A percentile compares a stretch with the other conserved stretches of the same genome.
Evolutionary conservation across 202 grass and related monocot species (phyloP).

Genomic region (Panicum hallii): DNA sequence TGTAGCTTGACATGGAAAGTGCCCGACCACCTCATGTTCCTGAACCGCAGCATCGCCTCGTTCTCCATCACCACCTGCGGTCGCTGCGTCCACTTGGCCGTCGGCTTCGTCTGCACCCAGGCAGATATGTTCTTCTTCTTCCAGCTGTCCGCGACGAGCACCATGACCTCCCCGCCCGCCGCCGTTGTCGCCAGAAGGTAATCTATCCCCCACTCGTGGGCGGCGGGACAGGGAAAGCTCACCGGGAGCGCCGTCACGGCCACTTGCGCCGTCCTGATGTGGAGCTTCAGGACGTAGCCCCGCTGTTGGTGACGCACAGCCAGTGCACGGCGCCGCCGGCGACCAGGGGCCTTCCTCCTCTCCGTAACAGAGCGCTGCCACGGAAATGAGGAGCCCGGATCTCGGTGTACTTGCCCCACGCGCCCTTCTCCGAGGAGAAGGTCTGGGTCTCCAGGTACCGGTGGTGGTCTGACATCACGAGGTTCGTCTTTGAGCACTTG

Average conservation of each 20-base stretch:
- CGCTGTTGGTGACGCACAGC: neutral
- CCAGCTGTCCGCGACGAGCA: neutral
- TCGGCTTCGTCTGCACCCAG: no score
- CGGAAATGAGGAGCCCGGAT: neutral
- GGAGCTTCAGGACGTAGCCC: neutral
- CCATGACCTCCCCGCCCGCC: neutral
- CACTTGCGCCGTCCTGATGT: neutral
- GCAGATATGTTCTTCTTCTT: no score
- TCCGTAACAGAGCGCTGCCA: neutral
- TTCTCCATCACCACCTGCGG: no score
- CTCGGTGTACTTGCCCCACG: neutral
- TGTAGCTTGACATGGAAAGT: no score
- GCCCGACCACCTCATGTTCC: no score
- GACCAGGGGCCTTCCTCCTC: neutral
- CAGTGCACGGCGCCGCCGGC: neutral
- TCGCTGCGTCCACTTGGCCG: no score
- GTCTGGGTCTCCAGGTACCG: neutral
- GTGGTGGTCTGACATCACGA: neutral
- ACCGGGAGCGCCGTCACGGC: neutral
- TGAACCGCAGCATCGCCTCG: no score
- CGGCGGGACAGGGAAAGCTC: neutral
- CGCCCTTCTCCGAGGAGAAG: neutral
- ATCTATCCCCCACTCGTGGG: no score
- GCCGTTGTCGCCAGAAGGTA: neutral
- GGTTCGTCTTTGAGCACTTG: neutral